A percentile compares a stretch with the other conserved stretches of the same genome.
Evolutionary conservation across 352 stramenopile genomes (phyloP).

Genomic region (Pythium brachiatum): DNA sequence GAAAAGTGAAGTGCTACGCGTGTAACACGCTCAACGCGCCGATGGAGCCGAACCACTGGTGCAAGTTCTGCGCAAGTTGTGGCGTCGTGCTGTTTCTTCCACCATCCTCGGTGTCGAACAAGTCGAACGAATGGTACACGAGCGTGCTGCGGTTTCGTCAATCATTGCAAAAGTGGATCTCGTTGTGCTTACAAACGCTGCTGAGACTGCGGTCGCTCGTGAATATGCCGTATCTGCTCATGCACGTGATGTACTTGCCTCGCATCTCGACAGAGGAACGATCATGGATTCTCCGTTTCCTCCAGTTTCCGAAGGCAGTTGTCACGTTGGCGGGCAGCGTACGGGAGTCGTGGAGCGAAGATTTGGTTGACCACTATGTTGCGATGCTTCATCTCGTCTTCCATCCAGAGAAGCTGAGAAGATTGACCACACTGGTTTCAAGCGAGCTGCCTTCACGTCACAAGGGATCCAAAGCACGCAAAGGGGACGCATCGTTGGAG

Average conservation of each 20-base stretch:
- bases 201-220: conserved; percentile 58
- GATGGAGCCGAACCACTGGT: conserved; percentile 69
- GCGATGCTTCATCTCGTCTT: conserved; percentile 87
- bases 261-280: conserved; percentile 75
- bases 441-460: conserved; percentile 35
- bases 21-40: conserved; percentile 63
- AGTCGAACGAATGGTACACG: conserved; percentile 78
- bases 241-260: conserved; percentile 85
- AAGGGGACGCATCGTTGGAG: conserved; percentile 49
- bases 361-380: conserved; percentile 82
- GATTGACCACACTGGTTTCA: conserved; percentile 69
- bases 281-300: conserved; percentile 74
- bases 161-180: conserved; percentile 84
- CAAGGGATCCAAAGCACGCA: conserved; percentile 26
- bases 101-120: conserved; percentile 72
- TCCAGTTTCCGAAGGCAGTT: conserved; percentile 78
- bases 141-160: conserved; percentile 70
- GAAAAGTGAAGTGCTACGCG: conserved; percentile 69
- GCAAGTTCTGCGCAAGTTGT: conserved; percentile 71
- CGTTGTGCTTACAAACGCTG: conserved; percentile 55
- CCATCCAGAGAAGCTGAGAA: conserved; percentile 76
- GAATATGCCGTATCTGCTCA: conserved; percentile 82
- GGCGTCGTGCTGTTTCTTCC: conserved; percentile 76
- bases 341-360: conserved; percentile 70
- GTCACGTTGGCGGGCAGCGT: conserved; percentile 51